Percentiles rank a stretch among this genome's conserved stretches.
phyloP scores from a whole-genome alignment of 805 yeast species.

The Hermanozyma aechmeae region DNA sequence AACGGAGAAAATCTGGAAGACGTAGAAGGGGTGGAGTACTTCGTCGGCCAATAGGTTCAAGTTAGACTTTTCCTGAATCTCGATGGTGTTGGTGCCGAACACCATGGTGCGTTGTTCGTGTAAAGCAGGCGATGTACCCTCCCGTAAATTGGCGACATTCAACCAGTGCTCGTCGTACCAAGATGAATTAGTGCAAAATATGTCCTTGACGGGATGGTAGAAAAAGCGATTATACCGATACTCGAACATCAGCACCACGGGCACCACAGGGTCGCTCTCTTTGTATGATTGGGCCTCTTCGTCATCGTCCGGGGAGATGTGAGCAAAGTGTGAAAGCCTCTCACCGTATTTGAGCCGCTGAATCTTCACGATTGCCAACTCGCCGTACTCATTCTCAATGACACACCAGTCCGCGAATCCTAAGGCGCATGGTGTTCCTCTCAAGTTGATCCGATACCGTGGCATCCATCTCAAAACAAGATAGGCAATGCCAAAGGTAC shows the following conservation, averaged over 20 bases:
- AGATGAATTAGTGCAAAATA: conserved; percentile 71
- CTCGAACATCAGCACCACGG: conserved; percentile 59
- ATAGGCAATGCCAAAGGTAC: conserved; percentile 66
- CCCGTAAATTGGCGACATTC: conserved; percentile 41
- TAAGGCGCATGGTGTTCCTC: conserved; percentile 59
- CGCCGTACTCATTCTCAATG: conserved; percentile 90
- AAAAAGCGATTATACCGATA: conserved; percentile 79
- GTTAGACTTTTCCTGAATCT: conserved; percentile 64
- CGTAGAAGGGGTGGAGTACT: conserved; percentile 88
- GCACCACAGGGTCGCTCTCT: conserved; percentile 53
- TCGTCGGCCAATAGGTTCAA: conserved; percentile 69
- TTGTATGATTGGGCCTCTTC: conserved; percentile 26
- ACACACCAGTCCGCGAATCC: conserved; percentile 90
- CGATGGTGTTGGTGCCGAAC: conserved; percentile 71
- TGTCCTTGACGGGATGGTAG: conserved; percentile 81
- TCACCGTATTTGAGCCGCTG: conserved; percentile 56
- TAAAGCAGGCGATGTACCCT: conserved; percentile 63
- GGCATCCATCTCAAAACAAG: conserved; percentile 83
- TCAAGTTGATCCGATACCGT: conserved; percentile 52
- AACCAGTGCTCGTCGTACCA: conserved; percentile 86
- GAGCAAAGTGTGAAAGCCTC: conserved; percentile 59
- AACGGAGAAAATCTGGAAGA: conserved; percentile 90
- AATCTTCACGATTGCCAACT: conserved; percentile 53
- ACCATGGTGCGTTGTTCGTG: conserved; percentile 63
- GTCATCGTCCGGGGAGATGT: conserved; percentile 15